Evolutionary conservation across 2,329 filamentous ascomycete species (phyloP), one percentile per base, ranked within the genome.

Genomic region (Bipolaris victoriae): DNA sequence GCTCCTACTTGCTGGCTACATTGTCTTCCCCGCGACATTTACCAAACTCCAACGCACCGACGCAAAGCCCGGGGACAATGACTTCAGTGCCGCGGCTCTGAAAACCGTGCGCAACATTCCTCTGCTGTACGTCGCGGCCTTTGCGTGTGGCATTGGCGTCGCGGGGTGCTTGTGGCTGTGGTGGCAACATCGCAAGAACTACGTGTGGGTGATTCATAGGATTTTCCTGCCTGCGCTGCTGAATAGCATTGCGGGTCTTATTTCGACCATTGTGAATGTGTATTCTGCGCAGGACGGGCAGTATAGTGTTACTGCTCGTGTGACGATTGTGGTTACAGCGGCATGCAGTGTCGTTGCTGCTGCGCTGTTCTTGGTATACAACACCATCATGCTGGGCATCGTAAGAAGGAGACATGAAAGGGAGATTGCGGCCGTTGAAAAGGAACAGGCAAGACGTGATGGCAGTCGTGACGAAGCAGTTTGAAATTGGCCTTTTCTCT

Each of bases 161-260:
- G 44, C 74, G 1, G 79, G 81, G 3, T 80, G 81, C 65, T 49
- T 76, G 2, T 76, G 72, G 65, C 70, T 85, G n/a, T 82, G 77
- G 58, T 71, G 76, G 49, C 70, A 73, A 18, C 81, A 81, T 71
- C 69, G 78, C 37, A 64, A 68, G 15, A 85, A 85, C 61, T 84
- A 84, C 55, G 76, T 84, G 16, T 86, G 82, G 83, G 73, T 85
- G 20, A 74, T 83, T 7, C 83, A 84, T 65, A 76, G 78, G 54
- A 72, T 85, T 11, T 83, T 85, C 61, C 57, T 83, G 58, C 78
- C 67, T 36, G 69, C 67, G 15, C 45, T 67, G 51, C 57, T 83
- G 49, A 83, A 84, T 65, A 80, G 79, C 13, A 61, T 81, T 13
- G 82, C 81, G 5, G 83, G 83, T 1, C 61, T 84, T 26, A 74